Conservation (phyloP, 177 flowering plant genomes). For the Telopea speciosissima region DNA sequence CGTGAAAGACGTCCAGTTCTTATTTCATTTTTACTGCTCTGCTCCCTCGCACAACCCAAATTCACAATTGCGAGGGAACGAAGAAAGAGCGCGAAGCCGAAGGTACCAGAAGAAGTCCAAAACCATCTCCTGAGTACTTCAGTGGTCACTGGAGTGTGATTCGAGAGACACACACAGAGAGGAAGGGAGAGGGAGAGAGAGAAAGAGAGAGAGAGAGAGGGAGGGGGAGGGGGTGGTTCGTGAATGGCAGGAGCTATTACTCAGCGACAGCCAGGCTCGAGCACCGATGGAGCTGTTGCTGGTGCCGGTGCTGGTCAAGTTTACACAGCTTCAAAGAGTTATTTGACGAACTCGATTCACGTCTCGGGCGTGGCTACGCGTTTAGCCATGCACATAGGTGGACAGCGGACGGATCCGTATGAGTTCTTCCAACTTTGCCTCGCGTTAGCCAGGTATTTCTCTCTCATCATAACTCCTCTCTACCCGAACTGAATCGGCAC, state of each 20-base stretch:
- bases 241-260: neutral
- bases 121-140: no score
- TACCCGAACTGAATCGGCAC: neutral
- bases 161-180: neutral
- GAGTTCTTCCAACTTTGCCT: constrained; percentile 14
- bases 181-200: no score
- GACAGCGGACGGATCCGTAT: neutral
- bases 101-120: no score
- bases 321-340: neutral
- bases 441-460: constrained; percentile 13
- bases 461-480: neutral
- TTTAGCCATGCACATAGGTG: constrained; percentile 1
- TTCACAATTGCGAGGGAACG: no score
- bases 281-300: neutral
- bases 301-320: neutral
- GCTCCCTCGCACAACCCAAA: no score
- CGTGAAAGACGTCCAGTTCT: no score
- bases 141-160: no score
- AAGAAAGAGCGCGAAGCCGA: no score
- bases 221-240: neutral
- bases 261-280: neutral
- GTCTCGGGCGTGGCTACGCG: constrained; percentile 6
- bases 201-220: neutral
- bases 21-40: no score
- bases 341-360: constrained; percentile 6